Base-by-base conservation (phyloP, 306 rosid species). In the Ormosia emarginata region DNA sequence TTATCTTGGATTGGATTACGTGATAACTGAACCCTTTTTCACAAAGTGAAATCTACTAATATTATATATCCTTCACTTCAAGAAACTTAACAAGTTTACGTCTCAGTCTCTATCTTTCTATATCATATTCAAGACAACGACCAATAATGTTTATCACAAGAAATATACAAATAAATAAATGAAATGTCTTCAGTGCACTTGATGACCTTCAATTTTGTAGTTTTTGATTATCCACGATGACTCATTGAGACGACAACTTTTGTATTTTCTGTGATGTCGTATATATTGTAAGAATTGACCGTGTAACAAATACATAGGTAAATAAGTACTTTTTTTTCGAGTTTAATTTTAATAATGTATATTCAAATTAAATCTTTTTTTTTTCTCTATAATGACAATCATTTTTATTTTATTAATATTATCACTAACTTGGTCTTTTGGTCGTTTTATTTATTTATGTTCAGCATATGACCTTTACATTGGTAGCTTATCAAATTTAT, bases 211-310 rank as follows among this genome's bases (percentile, higher is more conserved):
- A 69, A 43, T 58, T 63, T 53, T 63, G 65, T 32, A 77, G 73
- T 77, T 81, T 61, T 64, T 55, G 34, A 68, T 11, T 24, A 46
- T 34, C 69, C 67, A 11, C 52, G 53, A 39, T 18, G 75, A 63
- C 67, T 40, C 76, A 49, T 39, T 65, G 10, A 85, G 24, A 64
- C 61, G 68, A 85, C 85, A 81, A 10, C 72, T 18, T 65, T 65
- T 71, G 56, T 63, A 71, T 7, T 46, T 80, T 84, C n/a, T 71
- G 57, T 62, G 40, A 11, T 33, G 83, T 72, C 81, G 63, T 81
- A 46, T 10, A 11, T 46, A 32, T 65, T 46, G 68, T 18, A 49
- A 46, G 17, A 66, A 69, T 82, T 78, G 68, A 50, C 63, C 39
- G 15, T 4, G 9, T 58, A 59, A 33, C 74, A 52, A 39, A 72